Evolutionary conservation across 2,329 filamentous ascomycete genomes (phyloP).

Genomic region (Chalaropsis thielavioides): DNA sequence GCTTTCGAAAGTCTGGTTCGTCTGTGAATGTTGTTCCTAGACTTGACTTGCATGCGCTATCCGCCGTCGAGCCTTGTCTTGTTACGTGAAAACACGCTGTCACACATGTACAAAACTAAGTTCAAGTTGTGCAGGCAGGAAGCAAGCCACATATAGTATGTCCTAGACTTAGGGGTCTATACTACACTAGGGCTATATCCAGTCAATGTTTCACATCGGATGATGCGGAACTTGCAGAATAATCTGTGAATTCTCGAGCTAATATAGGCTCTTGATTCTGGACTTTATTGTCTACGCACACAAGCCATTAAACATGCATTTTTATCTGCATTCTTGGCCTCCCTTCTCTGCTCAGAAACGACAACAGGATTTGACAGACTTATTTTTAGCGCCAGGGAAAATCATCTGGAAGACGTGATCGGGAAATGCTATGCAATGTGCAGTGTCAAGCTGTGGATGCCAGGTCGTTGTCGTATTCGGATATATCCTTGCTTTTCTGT

Average conservation of each 20-base stretch:
- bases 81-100: neutral
- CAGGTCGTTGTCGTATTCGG: neutral
- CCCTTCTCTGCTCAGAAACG: neutral
- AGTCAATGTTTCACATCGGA: neutral
- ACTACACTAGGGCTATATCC: neutral
- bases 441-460: neutral
- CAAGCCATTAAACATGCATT: neutral
- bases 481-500: neutral
- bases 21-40: neutral
- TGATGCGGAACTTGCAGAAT: neutral
- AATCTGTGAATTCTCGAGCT: no score
- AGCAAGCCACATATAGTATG: neutral
- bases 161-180: neutral
- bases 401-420: neutral
- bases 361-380: neutral
- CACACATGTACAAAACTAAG: neutral
- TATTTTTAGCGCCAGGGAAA: neutral
- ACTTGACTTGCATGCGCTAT: neutral
- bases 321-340: neutral
- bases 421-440: neutral
- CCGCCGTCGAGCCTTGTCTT: neutral
- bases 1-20: neutral
- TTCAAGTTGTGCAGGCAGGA: neutral
- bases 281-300: no score
- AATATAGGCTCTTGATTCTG: no score